Base-by-base conservation (phyloP, 1,284 basidiomycete genomes). In the Exsudoporus floridanus region DNA sequence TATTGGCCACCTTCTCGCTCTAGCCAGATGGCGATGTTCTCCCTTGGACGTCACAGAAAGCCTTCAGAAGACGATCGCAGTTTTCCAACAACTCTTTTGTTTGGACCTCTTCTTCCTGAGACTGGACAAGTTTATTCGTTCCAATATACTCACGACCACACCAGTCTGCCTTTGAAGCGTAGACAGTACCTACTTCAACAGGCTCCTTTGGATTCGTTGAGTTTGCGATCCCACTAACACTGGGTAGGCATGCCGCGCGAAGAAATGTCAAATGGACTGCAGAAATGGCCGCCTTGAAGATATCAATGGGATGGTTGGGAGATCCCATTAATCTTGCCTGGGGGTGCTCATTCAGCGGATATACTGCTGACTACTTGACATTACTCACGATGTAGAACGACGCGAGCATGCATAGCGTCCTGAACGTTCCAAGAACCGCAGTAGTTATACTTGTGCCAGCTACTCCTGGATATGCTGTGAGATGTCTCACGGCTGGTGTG, bases 401-500 rank as follows among this genome's bases (percentile, higher is more conserved):
- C 12, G 81, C 45, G 9, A 81, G 66, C 75, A 90, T 89, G 31
- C 82, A 57, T 1, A 76, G 56, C 52, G 81, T 74, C 40, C 80
- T 64, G 38, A 87, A 50, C 13, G 75, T 70, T 10, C 76, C 78
- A 40, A 82, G 72, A 44, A 86, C 69, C 0, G 73, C 74, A 21
- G 65, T 69, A 41, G 78, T 73, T 55, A 93, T 84, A 52, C 84
- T 84, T 3, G 90, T 92, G 38, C 77, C 74, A 21, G 81, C 86
- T 30, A 91, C 77, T 1, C 90, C 92, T 0, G 93, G 93, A 54
- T 92, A 83, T 9, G 81, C 79, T 40, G 83, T 70, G 50, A 92
- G 73, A 62, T 92, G 88, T 48, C 86, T 79, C 52, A 78, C 70
- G 10, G 58, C 66, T 44, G 69, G 73, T 38, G 39, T 55, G 14